Base-by-base conservation (phyloP, 2,329 filamentous ascomycete genomes). In the Pyrenophora seminiperda region DNA sequence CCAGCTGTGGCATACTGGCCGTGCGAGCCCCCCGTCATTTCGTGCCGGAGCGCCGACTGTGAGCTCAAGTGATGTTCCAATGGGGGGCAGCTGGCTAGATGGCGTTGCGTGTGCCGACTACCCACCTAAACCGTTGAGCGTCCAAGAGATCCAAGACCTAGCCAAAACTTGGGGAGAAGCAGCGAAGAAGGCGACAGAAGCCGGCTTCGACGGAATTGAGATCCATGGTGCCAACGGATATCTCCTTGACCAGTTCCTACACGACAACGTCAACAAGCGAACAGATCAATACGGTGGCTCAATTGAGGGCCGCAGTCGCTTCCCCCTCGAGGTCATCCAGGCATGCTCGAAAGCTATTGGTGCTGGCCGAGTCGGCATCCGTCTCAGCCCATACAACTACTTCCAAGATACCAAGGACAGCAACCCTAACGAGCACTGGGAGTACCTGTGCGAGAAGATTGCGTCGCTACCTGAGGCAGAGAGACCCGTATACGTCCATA, bases 241-340 rank as follows among this genome's bases (percentile, higher is more conserved):
- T 47, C 69, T 83, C 3, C 72, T 78, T 0, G 80, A 83, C 53
- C 79, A 82, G 52, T 82, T 82, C 60, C 62, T 78, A 4, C 77
- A 79, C 53, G 76, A 77, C 33, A 78, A 75, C 27, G 70, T 75
- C 53, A 83, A 83, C 63, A 73, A 72, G 53, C 71, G 80, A 18
- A 78, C 74, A 1, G 79, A 83, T 56, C 65, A 69, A 9, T 83
- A 79, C 54, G 80, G 81, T 7, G 81, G 80, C 5, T 76, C 71
- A 3, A 70, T 80, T 1, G 75, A 80, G 61, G 80, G 80, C 49
- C 73, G 79, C n/a, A 80, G 77, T 53, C 76, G 74, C 4, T 86
- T 88, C 58, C 77, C 76, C 1, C 64, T 85, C 2, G 81, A 84
- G 56, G 72, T 85, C n/a, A 80, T 72, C 37, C 47, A 65, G 37